Base-by-base conservation (phyloP, 2,329 filamentous ascomycete genomes). In the Zarea fungicola region DNA sequence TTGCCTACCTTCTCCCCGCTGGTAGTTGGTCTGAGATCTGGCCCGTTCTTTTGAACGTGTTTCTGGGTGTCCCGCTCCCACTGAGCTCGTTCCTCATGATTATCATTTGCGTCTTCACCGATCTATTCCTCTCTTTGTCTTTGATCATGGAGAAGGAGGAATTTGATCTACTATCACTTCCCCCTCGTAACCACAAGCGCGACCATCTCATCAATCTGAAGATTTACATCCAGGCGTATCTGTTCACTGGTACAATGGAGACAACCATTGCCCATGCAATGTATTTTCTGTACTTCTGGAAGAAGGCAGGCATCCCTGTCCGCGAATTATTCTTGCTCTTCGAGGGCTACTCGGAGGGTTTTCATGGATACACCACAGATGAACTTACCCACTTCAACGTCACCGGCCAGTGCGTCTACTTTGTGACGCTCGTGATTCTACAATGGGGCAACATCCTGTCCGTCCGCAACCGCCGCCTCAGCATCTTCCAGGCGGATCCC, bases 1-100 rank as follows among this genome's bases (percentile, higher is more conserved):
- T 70, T 42, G 62, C 66, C 1, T 70, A 70, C 36, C 65, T 78
- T 1, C 62, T 79, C 0, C 76, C 75, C 0, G 76, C 77, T 0
- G 76, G 77, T 31, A 71, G 66, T 41, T 79, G 71, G 66, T 78
- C 75, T 5, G 77, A 80, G 57, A 78, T 80, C 53, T 78, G 75
- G 74, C 77, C 77, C 0, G 76, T 80, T 1, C 28, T 80, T 2
- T 61, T 78, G 55, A 80, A 80, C 52, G 76, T 80, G 49, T 78
- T 74, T 55, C 74, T 79, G 25, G 76, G 77, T 3, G 69, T 79
- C 3, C 77, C 77, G 0, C 64, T 75, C 0, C 74, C 75, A 0
- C 58, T 80, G 0, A 72, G 67, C 32, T 69, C 75, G 0, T 80
- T 80, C 57, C 66, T 80, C 35, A 80, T 80, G 76, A 78, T 78